These are phyloP conservation scores for Fusarium agapanthi DNA, from an alignment of 2,329 filamentous ascomycete genomes.

Conservation along the genomic window DNA sequence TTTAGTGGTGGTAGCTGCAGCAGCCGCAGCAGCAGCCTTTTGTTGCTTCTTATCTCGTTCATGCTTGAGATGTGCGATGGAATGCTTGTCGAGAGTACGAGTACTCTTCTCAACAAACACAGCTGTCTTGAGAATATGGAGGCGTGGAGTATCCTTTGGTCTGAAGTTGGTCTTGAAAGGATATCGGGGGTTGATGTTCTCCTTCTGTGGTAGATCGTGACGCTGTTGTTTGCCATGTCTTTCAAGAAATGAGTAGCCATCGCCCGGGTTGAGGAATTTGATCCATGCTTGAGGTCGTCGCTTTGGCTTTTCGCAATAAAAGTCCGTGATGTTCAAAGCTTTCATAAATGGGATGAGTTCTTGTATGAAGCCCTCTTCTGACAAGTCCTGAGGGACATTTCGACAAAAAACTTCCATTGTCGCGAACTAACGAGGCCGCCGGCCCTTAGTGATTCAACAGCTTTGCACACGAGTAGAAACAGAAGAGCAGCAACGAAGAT, in stretches of 20 bases:
- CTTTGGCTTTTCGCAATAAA: conserved; percentile 53
- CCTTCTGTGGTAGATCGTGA: neutral
- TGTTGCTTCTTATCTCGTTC: conserved; percentile 42
- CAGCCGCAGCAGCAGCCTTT: neutral
- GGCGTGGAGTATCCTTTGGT: conserved; percentile 37
- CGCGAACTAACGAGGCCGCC: neutral
- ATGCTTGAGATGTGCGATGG: conserved; percentile 41
- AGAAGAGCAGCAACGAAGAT: neutral
- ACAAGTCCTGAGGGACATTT: conserved; percentile 54
- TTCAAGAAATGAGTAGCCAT: conserved; percentile 55
- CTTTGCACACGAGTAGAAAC: no score
- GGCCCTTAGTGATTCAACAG: neutral
- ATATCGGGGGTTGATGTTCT: neutral
- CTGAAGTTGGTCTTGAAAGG: neutral
- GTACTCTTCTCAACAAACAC: conserved; percentile 49
- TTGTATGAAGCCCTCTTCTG: conserved; percentile 47
- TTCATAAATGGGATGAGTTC: conserved; percentile 54
- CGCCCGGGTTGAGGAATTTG: conserved; percentile 51
- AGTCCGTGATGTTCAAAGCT: conserved; percentile 53
- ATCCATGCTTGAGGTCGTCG: conserved; percentile 50
- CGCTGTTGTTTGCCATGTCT: conserved; percentile 44
- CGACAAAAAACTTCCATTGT: conserved; percentile 58
- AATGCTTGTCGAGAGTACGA: conserved; percentile 38
- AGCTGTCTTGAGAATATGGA: conserved; percentile 43
- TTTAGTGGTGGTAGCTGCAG: neutral